Evolutionary conservation across 73 alveolate genomes (phyloP).

Genomic region (Paramecium sonneborni): DNA sequence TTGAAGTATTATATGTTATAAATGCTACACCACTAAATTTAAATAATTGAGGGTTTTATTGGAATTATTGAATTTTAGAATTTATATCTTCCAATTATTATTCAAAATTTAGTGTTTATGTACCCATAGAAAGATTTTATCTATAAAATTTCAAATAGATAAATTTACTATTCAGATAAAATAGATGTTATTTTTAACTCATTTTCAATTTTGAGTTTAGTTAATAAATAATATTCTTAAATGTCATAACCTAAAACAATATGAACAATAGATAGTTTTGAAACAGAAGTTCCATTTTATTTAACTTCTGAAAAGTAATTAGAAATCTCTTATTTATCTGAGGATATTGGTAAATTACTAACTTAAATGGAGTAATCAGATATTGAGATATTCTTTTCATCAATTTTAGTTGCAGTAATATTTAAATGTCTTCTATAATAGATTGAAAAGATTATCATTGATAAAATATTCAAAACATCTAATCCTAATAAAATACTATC

Average conservation of each 20-base stretch:
- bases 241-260: neutral
- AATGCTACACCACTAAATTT: slow-evolving; percentile 45
- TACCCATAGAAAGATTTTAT: neutral
- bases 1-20: slow-evolving; percentile 16
- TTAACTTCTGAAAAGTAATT: neutral
- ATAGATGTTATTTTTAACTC: neutral
- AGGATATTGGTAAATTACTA: neutral
- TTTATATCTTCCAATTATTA: neutral
- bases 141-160: neutral
- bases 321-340: neutral
- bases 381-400: neutral
- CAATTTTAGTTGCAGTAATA: neutral
- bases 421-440: neutral
- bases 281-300: neutral
- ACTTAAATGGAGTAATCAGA: slow-evolving; percentile 36
- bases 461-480: neutral
- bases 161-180: neutral
- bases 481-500: neutral
- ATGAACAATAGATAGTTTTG: neutral
- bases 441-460: neutral
- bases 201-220: neutral
- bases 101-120: neutral
- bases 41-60: neutral
- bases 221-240: neutral
- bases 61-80: neutral